phyloP scores from a whole-genome alignment of 1,284 basidiomycete species.

The Heterobasidion parviporum region DNA sequence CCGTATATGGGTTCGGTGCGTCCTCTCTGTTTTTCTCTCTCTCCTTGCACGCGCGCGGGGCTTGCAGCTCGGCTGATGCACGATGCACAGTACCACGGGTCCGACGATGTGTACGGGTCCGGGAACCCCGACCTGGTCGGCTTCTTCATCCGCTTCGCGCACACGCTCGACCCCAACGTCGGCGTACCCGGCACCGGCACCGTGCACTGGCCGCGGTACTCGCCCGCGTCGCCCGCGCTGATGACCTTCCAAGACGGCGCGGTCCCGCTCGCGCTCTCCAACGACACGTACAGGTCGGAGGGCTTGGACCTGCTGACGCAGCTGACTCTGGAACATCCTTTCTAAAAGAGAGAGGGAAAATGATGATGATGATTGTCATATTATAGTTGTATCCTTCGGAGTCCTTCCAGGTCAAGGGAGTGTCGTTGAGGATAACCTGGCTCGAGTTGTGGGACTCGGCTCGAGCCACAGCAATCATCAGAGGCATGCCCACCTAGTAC shows the following conservation, averaged over 20 bases:
- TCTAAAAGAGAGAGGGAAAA: too few relatives aligned
- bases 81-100: neutral
- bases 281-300: conserved; percentile 26
- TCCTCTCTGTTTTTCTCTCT: neutral
- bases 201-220: conserved; percentile 42
- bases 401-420: too few relatives aligned
- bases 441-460: too few relatives aligned
- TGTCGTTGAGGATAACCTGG: too few relatives aligned
- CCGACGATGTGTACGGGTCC: conserved; percentile 9
- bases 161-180: conserved; percentile 38
- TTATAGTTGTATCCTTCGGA: too few relatives aligned
- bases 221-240: conserved; percentile 8
- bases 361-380: too few relatives aligned
- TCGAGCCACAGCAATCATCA: too few relatives aligned
- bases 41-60: neutral
- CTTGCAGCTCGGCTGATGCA: neutral
- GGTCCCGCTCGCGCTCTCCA: conserved; percentile 24
- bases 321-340: neutral
- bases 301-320: conserved; percentile 19
- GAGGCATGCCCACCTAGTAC: too few relatives aligned
- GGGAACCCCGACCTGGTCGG: conserved; percentile 28
- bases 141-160: conserved; percentile 23
- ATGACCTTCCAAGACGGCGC: conserved; percentile 38
- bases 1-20: conserved; percentile 11
- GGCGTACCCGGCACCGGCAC: conserved; percentile 16